These are phyloP conservation scores for Mortierella sp. DNA, from an alignment of 371 early-diverging fungal genomes.

Conservation along the genomic window DNA sequence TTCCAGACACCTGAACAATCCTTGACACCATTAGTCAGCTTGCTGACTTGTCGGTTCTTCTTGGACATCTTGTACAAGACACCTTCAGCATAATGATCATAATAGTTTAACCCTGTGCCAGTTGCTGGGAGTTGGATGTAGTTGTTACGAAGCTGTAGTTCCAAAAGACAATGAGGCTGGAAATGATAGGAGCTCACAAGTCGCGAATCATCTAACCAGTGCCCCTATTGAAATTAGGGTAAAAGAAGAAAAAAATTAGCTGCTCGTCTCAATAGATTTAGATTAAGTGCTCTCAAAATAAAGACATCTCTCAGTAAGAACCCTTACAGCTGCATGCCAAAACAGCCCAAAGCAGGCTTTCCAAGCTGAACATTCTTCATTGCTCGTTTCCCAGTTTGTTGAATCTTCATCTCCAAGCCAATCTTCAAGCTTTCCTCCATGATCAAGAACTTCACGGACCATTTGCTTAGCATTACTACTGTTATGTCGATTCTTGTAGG, in stretches of 20 bases:
- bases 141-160: conserved; percentile 37
- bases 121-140: conserved; percentile 41
- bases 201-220: conserved; percentile 52
- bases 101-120: conserved; percentile 24
- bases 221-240: conserved; percentile 19
- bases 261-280: background rate
- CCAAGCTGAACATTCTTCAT: conserved; percentile 30
- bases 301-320: too few species aligned
- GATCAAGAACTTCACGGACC: conserved; percentile 26
- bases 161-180: conserved; percentile 37
- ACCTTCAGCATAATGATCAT: conserved; percentile 47
- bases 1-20: conserved; percentile 35
- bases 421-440: conserved; percentile 23
- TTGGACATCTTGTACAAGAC: conserved; percentile 45
- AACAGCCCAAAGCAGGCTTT: conserved; percentile 47
- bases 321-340: conserved; percentile 49
- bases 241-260: background rate
- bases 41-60: conserved; percentile 19
- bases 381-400: background rate
- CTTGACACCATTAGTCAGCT: conserved; percentile 17
- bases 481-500: conserved; percentile 31
- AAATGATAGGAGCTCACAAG: conserved; percentile 34
- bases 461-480: conserved; percentile 21
- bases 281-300: too few species aligned
- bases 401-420: conserved; percentile 5